Base-by-base conservation (phyloP, 1,284 basidiomycete species). In the Tausonia pullulans region DNA sequence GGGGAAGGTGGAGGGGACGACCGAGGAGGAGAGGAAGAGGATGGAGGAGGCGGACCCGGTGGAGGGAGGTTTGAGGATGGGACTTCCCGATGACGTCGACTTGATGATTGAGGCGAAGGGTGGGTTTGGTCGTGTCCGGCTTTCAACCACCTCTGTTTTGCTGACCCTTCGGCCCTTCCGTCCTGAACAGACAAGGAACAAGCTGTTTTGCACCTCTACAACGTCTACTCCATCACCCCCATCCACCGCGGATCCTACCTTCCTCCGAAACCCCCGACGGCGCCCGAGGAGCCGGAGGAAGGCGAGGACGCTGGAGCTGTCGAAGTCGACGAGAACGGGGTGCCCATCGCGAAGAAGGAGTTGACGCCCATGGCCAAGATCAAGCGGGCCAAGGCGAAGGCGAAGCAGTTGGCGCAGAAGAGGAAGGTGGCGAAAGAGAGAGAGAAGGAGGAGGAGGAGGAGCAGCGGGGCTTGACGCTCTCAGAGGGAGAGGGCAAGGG, bases 131-230 rank as follows among this genome's bases (percentile, higher is more conserved):
- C 39, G 43, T 40, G 13, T 43, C 16, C 11, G 52, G 60, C 39
- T 51, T 43, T 50, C 43, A 48, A 51, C 39, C 43, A 5, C 40
- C 27, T 57, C 13, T n/a, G 7, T 43, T 58, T 58, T 8, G 56
- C 56, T 54, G 11, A 60, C 0, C 16, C 27, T 41, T 16, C 10
- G 4, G 3, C n/a, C 4, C 11, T 43, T 39, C 3, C 39, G 6
- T 45, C 11, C 4, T 11, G 7, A 27, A 49, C 57, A 66, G 88
- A 90, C 74, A 91, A 93, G 77, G 92, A 95, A 75, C 92, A 95
- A 74, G 91, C 90, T 6, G 91, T 96, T 6, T 81, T 96, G 63
- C 84, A 94, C 69, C 74, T 95, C 51, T 86, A 89, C 72, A 77
- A 90, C 67, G 84, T 89, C 56, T 94, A 95, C 71, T 78, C 78